Evolutionary conservation across 768 basidiomycete genomes (phyloP).

Genomic region (Glaciozyma martinii): DNA sequence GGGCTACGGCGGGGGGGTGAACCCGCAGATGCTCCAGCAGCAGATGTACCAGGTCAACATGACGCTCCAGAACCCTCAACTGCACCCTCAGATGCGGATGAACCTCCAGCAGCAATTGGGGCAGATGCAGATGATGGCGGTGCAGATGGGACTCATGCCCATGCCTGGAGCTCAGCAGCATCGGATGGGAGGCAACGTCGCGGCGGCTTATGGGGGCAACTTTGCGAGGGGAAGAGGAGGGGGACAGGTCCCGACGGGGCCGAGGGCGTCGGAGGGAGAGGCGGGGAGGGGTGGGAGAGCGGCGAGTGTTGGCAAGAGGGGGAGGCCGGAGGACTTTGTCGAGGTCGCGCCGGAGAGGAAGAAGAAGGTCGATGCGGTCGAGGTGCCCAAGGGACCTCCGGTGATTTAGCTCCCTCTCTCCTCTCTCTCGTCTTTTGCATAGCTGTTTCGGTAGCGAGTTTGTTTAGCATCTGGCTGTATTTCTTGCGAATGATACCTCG

Average conservation of each 20-base stretch:
- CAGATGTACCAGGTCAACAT: constrained; percentile 50
- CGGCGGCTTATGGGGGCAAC: neutral
- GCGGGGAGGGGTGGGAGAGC: neutral
- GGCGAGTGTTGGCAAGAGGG: neutral
- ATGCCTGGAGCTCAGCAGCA: constrained; percentile 44
- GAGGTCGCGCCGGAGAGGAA: neutral
- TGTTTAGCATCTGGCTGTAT: too few relatives aligned
- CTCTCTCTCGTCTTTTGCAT: too few relatives aligned
- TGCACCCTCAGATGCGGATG: constrained; percentile 29
- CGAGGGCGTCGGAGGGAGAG: neutral
- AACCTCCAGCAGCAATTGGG: constrained; percentile 52
- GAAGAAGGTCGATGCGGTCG: neutral
- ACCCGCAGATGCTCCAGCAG: constrained; percentile 70
- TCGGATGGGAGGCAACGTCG: constrained; percentile 3
- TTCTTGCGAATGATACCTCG: too few relatives aligned
- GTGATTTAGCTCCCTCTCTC: too few relatives aligned
- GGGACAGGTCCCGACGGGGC: neutral
- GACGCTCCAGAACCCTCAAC: constrained; percentile 24
- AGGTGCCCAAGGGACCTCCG: neutral
- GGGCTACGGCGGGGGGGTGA: constrained; percentile 39
- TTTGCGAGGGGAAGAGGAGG: neutral
- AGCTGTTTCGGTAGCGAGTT: too few relatives aligned
- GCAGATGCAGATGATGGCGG: constrained; percentile 52
- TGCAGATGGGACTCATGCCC: constrained; percentile 37
- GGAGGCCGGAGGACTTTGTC: neutral